phyloP scores from a whole-genome alignment of 129 eudicot genomes.

The Centaurea solstitialis region DNA sequence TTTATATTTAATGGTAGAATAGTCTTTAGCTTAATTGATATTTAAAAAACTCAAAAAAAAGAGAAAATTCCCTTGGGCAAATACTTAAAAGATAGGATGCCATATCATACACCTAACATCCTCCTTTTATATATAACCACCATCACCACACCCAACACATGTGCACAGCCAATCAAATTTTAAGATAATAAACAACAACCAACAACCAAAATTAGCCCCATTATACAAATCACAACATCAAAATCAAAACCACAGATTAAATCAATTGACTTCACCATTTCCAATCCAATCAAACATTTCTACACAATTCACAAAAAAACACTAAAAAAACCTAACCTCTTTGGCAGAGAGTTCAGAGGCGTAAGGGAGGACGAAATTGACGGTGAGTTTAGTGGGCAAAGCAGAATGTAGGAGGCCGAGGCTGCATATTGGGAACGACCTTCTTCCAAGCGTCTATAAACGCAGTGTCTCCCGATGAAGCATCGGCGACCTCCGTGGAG shows the following conservation, averaged over 20 bases:
- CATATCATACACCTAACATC: too few relatives aligned
- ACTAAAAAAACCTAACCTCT: slow-evolving; percentile 44
- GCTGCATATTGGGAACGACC: slow-evolving; percentile 48
- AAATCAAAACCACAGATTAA: too few relatives aligned
- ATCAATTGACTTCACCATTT: background rate
- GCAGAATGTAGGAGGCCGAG: slow-evolving; percentile 71
- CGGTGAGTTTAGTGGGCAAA: slow-evolving; percentile 74
- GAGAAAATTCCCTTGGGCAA: too few relatives aligned
- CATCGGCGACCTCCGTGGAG: slow-evolving; percentile 51
- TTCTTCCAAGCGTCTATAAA: slow-evolving; percentile 68
- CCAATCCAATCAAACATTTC: background rate
- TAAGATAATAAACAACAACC: too few relatives aligned
- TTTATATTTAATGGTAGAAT: too few relatives aligned
- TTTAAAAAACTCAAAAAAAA: too few relatives aligned
- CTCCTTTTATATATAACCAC: too few relatives aligned
- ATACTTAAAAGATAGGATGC: too few relatives aligned
- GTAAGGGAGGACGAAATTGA: slow-evolving; percentile 77
- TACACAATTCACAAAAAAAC: too few relatives aligned
- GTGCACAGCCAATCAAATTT: too few relatives aligned
- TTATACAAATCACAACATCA: background rate
- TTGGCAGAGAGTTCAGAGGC: slow-evolving; percentile 53
- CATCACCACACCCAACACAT: too few relatives aligned
- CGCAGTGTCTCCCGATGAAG: slow-evolving; percentile 31
- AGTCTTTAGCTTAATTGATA: too few relatives aligned
- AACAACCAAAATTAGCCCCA: background rate